Conservation (phyloP, 2,329 filamentous ascomycete species). For the Calonectria pseudoturangicola region DNA sequence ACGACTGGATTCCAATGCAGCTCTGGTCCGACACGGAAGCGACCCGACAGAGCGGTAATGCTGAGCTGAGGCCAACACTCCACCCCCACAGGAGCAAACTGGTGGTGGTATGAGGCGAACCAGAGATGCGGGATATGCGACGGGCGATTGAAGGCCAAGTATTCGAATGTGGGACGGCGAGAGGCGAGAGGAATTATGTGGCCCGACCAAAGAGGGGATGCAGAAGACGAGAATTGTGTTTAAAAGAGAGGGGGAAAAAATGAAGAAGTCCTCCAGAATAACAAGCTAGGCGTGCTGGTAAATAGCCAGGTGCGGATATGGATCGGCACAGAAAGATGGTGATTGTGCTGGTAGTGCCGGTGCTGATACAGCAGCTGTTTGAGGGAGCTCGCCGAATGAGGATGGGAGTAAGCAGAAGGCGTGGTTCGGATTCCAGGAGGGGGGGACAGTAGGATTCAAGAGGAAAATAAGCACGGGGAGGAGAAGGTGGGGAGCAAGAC, state of each 20-base stretch:
- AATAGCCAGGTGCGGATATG: slow-evolving; percentile 35
- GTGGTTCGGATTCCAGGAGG: slow-evolving; percentile 5
- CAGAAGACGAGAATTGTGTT: slow-evolving; percentile 12
- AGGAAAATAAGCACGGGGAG: slow-evolving; percentile 35
- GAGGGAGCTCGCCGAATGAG: slow-evolving; percentile 22
- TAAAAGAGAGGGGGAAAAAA: neutral
- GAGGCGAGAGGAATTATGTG: slow-evolving; percentile 10
- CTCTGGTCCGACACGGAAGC: slow-evolving; percentile 28
- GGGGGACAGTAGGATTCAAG: slow-evolving; percentile 9
- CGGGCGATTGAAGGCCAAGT: slow-evolving; percentile 1
- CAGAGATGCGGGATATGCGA: slow-evolving; percentile 33
- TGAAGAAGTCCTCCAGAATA: slow-evolving; percentile 1
- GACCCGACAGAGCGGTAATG: slow-evolving; percentile 41
- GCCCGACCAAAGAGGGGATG: slow-evolving; percentile 7
- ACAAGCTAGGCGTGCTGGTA: slow-evolving; percentile 15
- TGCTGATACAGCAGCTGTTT: slow-evolving; percentile 14
- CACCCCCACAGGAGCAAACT: slow-evolving; percentile 41
- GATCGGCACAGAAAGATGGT: slow-evolving; percentile 27
- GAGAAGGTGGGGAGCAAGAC: slow-evolving; percentile 21
- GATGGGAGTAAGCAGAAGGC: slow-evolving; percentile 3
- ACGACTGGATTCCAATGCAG: slow-evolving; percentile 31
- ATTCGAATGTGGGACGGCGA: neutral
- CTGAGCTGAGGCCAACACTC: slow-evolving; percentile 47
- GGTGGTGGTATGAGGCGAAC: slow-evolving; percentile 34
- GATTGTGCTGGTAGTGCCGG: slow-evolving; percentile 18